These are phyloP conservation scores for Conticribra weissflogii DNA, from an alignment of 108 stramenopile species.

Conservation along the genomic window DNA sequence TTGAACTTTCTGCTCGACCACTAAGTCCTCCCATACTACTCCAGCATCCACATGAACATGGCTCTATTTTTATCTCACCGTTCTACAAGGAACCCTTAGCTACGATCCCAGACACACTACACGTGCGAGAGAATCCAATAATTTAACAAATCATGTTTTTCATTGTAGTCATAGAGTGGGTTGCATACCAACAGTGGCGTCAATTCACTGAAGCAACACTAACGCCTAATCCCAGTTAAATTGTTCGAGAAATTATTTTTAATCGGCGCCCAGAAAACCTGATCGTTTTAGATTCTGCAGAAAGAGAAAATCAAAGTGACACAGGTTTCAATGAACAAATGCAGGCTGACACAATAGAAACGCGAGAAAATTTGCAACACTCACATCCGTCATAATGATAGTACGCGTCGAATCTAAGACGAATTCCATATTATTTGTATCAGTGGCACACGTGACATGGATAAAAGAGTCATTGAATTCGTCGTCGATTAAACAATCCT, in stretches of 20 bases:
- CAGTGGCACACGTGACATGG: slow-evolving; percentile 98
- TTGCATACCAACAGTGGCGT: too few species aligned
- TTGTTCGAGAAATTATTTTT: slow-evolving; percentile 21
- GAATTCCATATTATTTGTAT: slow-evolving; percentile 96
- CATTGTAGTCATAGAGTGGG: too few species aligned
- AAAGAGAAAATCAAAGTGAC: neutral
- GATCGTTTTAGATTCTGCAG: slow-evolving; percentile 81
- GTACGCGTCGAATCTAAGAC: slow-evolving; percentile 92
- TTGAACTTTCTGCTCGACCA: too few species aligned
- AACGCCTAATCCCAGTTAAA: too few species aligned
- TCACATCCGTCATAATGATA: slow-evolving; percentile 90
- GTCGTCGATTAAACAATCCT: slow-evolving; percentile 88
- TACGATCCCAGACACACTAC: too few species aligned
- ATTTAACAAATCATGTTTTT: too few species aligned
- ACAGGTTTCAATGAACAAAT: slow-evolving; percentile 1
- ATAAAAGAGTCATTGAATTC: slow-evolving; percentile 82
- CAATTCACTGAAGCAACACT: too few species aligned
- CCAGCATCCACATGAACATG: too few species aligned
- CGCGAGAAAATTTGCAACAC: slow-evolving; percentile 7
- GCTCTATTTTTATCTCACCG: too few species aligned
- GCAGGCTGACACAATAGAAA: slow-evolving; percentile 1
- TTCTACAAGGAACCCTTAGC: too few species aligned
- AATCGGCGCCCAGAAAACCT: slow-evolving; percentile 87
- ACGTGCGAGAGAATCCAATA: too few species aligned
- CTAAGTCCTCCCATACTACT: too few species aligned